Evolutionary conservation across 306 rosid species (phyloP).

Genomic region (Sicyos baderoa): DNA sequence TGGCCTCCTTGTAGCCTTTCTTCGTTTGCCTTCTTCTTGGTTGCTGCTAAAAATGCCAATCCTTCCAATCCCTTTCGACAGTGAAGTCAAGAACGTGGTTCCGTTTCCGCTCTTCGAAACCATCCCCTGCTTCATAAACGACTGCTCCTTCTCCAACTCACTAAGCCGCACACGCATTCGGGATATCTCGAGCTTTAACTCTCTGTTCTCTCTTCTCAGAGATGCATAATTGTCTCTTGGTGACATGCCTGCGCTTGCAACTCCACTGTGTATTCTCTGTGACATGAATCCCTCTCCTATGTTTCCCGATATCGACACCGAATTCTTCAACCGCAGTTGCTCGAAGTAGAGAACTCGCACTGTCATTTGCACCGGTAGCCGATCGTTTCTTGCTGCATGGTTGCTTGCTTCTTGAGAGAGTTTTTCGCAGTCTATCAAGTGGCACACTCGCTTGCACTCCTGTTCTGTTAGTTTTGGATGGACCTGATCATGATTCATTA

Average conservation of each 20-base stretch:
- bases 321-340: constrained; percentile 71
- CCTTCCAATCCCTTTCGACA: constrained; percentile 72
- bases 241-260: constrained; percentile 80
- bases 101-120: constrained; percentile 55
- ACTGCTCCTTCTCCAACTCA: constrained; percentile 86
- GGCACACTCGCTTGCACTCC: constrained; percentile 71
- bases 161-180: constrained; percentile 82
- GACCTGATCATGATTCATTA: constrained; percentile 32
- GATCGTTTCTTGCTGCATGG: constrained; percentile 78
- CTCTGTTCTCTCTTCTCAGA: constrained; percentile 72
- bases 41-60: constrained; percentile 54
- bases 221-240: constrained; percentile 87
- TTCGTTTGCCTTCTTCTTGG: constrained; percentile 40
- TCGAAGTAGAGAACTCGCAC: constrained; percentile 72
- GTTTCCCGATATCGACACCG: constrained; percentile 51
- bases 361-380: constrained; percentile 67
- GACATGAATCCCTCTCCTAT: constrained; percentile 51
- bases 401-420: constrained; percentile 88
- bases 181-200: constrained; percentile 73
- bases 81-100: constrained; percentile 60
- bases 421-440: constrained; percentile 67
- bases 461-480: constrained; percentile 58
- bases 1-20: constrained; percentile 18
- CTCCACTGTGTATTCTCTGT: constrained; percentile 70
- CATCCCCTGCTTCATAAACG: constrained; percentile 78